phyloP scores from a whole-genome alignment of 192 early-diverging fungal species.

The Backusella luteola region DNA sequence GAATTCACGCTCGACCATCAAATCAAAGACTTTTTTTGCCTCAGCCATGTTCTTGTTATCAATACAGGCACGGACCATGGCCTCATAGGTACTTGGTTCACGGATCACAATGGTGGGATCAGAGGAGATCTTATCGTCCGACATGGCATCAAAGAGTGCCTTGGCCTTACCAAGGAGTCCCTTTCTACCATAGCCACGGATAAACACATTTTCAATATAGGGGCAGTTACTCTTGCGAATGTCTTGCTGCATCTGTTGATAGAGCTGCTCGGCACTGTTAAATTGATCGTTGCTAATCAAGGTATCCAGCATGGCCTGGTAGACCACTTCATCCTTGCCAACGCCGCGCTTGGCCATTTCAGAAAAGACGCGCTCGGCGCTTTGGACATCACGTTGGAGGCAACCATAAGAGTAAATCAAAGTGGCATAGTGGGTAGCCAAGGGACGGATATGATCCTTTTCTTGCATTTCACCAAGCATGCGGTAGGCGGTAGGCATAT shows the following conservation, averaged over 20 bases:
- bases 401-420: constrained; percentile 57
- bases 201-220: constrained; percentile 60
- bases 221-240: constrained; percentile 43
- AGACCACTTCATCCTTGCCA: constrained; percentile 45
- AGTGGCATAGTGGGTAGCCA: constrained; percentile 50
- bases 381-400: constrained; percentile 45
- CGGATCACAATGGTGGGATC: constrained; percentile 34
- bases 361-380: constrained; percentile 42
- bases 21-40: constrained; percentile 35
- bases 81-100: constrained; percentile 60
- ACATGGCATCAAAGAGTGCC: constrained; percentile 48
- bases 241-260: constrained; percentile 37
- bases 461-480: constrained; percentile 43
- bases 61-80: constrained; percentile 54
- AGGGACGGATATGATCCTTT: constrained; percentile 36
- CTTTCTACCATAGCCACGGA: constrained; percentile 51
- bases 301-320: constrained; percentile 56
- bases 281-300: constrained; percentile 46
- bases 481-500: constrained; percentile 50
- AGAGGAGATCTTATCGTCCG: constrained; percentile 35
- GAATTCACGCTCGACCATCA: constrained; percentile 40
- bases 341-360: constrained; percentile 38
- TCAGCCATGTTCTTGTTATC: constrained; percentile 40
- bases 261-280: constrained; percentile 41
- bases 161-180: constrained; percentile 41